Conservation (phyloP, 2,329 filamentous ascomycete species). For the Fusarium xylarioides region DNA sequence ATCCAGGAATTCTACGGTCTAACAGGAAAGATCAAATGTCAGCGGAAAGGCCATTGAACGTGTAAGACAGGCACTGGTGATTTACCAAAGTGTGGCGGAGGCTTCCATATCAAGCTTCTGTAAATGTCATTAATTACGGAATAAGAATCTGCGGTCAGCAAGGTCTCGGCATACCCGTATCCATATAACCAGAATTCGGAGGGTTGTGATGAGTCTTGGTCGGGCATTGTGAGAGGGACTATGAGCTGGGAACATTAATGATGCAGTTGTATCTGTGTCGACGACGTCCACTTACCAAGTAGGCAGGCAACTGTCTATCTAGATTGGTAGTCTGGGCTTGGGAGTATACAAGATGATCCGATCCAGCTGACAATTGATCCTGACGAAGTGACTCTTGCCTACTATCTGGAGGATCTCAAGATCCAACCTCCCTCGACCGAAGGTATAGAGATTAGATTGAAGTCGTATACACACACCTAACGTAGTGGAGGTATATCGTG, state of each 20-base stretch:
- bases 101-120: constrained; percentile 96
- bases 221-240: constrained; percentile 48
- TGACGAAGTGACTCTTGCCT: neutral
- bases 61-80: constrained; percentile 52
- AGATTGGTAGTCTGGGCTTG: neutral
- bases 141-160: constrained; percentile 10
- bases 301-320: neutral
- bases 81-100: constrained; percentile 96
- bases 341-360: neutral
- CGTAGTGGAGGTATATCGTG: constrained; percentile 10
- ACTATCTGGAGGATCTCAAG: too few relatives aligned
- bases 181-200: constrained; percentile 95
- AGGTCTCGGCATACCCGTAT: constrained; percentile 75
- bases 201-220: constrained; percentile 43
- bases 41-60: constrained; percentile 1
- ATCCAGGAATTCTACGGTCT: constrained; percentile 89
- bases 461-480: neutral
- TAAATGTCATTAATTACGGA: constrained; percentile 3
- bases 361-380: neutral
- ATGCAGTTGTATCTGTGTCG: neutral
- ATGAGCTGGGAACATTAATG: constrained; percentile 19
- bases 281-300: neutral
- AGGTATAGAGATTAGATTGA: neutral
- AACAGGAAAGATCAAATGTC: constrained; percentile 2
- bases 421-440: neutral